Base-by-base conservation (phyloP, 2,329 filamentous ascomycete species). In the Didymella sp. region DNA sequence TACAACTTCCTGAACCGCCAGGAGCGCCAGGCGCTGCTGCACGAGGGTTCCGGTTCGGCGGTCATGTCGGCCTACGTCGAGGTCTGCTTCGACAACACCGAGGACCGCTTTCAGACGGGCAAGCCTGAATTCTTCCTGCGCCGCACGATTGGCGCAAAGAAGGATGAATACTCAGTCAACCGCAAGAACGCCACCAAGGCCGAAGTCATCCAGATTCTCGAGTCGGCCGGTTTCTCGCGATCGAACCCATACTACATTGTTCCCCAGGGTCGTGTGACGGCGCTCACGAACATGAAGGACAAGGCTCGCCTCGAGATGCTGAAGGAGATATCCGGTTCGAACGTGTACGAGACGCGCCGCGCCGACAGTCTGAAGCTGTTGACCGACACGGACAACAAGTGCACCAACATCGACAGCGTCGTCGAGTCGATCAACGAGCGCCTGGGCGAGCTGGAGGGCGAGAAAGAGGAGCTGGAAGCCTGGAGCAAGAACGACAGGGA, bases 21-120 rank as follows among this genome's bases (percentile, higher is more conserved):
- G 76, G 94, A 99, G 82, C 91, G 95, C 59, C 92, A 96, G 78
- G 92, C 91, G 27, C 85, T 99, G 31, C 85, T 99, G n/a, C 95
- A 99, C 76, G 96, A 99, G 82, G 96, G 96, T 37, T 96, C 95
- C 4, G 96, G 95, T 31, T 96, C 94, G 3, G 95, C 95, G 15
- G 94, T 99, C 70, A 96, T 97, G 91, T 96, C 93, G 44, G 96
- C 95, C n/a, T 99, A 98, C 70, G 96, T 99, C 58, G 95, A 99
- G 78, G 91, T 99, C 70, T 96, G 97, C 65, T 99, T 99, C 77
- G 95, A 99, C 83, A 99, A 99, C 75, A 91, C 86, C 69, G 94
- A 99, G 75, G 92, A 96, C 68, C 91, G 95, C 68, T 98, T 99
- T 72, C 92, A 92, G 31, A 97, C 92, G 9, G 91, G 91, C 66